Percentiles rank a stretch among this genome's conserved stretches.
Evolutionary conservation across 1,284 basidiomycete species (phyloP).

Genomic region (Sanguinoderma infundibulare): DNA sequence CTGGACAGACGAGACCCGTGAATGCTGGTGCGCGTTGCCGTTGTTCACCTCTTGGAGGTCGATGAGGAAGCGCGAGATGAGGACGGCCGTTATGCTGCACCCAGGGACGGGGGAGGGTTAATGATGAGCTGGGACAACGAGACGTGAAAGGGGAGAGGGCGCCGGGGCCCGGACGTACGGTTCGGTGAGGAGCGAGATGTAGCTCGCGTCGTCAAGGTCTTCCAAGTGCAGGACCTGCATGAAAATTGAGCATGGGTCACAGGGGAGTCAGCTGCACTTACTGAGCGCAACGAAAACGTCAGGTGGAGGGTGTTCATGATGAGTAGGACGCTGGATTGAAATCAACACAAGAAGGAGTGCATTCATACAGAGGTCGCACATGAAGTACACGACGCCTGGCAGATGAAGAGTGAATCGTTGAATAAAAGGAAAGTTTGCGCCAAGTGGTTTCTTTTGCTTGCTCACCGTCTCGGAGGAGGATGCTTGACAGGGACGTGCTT

Average conservation of each 20-base stretch:
- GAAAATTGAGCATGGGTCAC: background rate
- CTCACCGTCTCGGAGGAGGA: slow-evolving; percentile 8
- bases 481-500: background rate
- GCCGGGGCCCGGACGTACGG: too few relatives aligned
- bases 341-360: background rate
- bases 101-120: background rate
- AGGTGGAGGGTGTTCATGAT: slow-evolving; percentile 10
- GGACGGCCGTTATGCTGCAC: slow-evolving; percentile 3
- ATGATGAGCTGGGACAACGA: too few relatives aligned
- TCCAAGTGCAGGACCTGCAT: background rate
- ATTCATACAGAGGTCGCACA: slow-evolving; percentile 2
- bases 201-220: background rate
- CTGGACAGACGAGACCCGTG: slow-evolving; percentile 3
- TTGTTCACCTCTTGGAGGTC: slow-evolving; percentile 11
- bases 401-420: too few relatives aligned
- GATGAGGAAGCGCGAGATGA: slow-evolving; percentile 11
- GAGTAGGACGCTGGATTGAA: background rate
- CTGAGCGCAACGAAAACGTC: slow-evolving; percentile 6
- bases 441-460: too few relatives aligned
- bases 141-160: too few relatives aligned
- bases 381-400: slow-evolving; percentile 4
- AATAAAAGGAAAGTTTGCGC: background rate
- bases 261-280: background rate
- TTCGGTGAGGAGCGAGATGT: slow-evolving; percentile 4
- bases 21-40: background rate